A percentile compares a stretch with the other conserved stretches of the same genome.
These are phyloP conservation scores for Xylaria cubensis DNA, from an alignment of 495 filamentous ascomycete species.

Conservation along the genomic window DNA sequence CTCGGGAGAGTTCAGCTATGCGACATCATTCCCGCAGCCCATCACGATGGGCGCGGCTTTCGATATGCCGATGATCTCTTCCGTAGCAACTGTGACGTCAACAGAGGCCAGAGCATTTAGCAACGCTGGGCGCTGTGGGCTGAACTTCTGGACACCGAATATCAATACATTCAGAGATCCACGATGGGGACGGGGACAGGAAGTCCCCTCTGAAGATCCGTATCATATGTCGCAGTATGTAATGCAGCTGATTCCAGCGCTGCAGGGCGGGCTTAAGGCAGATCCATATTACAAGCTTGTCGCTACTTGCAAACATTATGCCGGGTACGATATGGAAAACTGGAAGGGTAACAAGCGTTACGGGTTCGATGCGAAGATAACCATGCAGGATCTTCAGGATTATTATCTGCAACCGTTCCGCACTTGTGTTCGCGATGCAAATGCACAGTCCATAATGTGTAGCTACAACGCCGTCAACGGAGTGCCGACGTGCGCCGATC, in stretches of 20 bases:
- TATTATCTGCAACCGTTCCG: constrained; percentile 62
- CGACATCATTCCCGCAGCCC: constrained; percentile 68
- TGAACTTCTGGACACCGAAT: constrained; percentile 69
- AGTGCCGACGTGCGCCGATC: constrained; percentile 61
- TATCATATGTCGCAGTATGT: constrained; percentile 63
- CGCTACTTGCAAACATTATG: constrained; percentile 69
- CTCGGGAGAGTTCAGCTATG: constrained; percentile 54
- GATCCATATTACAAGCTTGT: constrained; percentile 54
- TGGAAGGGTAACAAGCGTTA: constrained; percentile 61
- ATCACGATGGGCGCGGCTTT: constrained; percentile 66
- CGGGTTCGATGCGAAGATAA: constrained; percentile 63
- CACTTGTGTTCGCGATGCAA: constrained; percentile 59
- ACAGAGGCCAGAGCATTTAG: constrained; percentile 69
- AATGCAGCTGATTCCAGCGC: constrained; percentile 62
- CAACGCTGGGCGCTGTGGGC: constrained; percentile 60
- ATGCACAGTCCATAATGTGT: constrained; percentile 65
- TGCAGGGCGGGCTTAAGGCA: constrained; percentile 60
- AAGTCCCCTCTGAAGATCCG: constrained; percentile 69
- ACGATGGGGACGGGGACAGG: constrained; percentile 66
- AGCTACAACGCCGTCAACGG: constrained; percentile 69
- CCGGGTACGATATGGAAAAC: constrained; percentile 67
- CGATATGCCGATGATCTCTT: constrained; percentile 64
- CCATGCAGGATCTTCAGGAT: constrained; percentile 61
- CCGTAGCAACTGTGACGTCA: constrained; percentile 62
- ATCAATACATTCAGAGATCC: constrained; percentile 70